phyloP scores from a whole-genome alignment of 2,329 filamentous ascomycete species.

The Colletotrichum truncatum region DNA sequence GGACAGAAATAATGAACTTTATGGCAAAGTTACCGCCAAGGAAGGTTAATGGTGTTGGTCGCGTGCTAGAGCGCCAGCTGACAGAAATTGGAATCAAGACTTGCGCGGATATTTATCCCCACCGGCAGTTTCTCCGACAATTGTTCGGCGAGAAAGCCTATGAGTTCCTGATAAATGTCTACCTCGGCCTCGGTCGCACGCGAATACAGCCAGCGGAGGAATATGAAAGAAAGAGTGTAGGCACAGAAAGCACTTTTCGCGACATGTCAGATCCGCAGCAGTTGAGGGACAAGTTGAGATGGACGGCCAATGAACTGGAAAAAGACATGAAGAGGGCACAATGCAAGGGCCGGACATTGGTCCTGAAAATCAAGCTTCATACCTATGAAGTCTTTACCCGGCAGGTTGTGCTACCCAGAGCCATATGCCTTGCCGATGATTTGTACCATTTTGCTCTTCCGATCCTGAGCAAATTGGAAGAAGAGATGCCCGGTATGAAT shows the following conservation, averaged over 20 bases:
- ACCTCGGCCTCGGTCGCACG: slow-evolving; percentile 88
- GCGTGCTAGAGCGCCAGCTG: slow-evolving; percentile 91
- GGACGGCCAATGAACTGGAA: slow-evolving; percentile 85
- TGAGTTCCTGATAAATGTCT: slow-evolving; percentile 84
- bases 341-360: slow-evolving; percentile 90
- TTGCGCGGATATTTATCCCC: slow-evolving; percentile 85
- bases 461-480: slow-evolving; percentile 84
- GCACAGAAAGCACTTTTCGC: slow-evolving; percentile 90
- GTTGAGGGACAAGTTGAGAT: slow-evolving; percentile 80
- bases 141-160: slow-evolving; percentile 94
- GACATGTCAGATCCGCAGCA: slow-evolving; percentile 77
- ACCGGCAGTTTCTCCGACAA: slow-evolving; percentile 76
- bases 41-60: slow-evolving; percentile 94
- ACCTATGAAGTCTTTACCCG: slow-evolving; percentile 92
- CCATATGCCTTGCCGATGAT: slow-evolving; percentile 79
- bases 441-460: slow-evolving; percentile 84
- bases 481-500: slow-evolving; percentile 82
- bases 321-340: slow-evolving; percentile 82
- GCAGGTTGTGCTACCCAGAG: slow-evolving; percentile 78
- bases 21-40: slow-evolving; percentile 85
- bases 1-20: slow-evolving; percentile 81
- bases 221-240: slow-evolving; percentile 91
- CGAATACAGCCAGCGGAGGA: slow-evolving; percentile 87
- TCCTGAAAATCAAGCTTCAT: slow-evolving; percentile 92
- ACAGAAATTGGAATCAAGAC: slow-evolving; percentile 87